Evolutionary conservation across 495 filamentous ascomycete genomes (phyloP).

Genomic region (Penicillium macrosclerotiorum): DNA sequence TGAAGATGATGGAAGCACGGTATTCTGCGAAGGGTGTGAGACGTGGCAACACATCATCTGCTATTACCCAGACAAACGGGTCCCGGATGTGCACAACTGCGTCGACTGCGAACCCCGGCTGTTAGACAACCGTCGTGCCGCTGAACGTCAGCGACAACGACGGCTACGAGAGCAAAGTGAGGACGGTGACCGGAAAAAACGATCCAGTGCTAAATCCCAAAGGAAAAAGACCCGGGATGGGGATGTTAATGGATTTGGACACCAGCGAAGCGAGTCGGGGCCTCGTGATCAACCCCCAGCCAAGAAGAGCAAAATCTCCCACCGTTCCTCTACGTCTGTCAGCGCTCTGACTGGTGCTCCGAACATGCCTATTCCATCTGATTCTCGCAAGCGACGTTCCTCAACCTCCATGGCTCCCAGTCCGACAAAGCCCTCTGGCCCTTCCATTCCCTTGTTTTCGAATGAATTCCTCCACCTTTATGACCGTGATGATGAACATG

Average conservation of each 20-base stretch:
- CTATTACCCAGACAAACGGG: slow-evolving; percentile 75
- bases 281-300: slow-evolving; percentile 55
- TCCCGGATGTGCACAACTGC: slow-evolving; percentile 84
- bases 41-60: slow-evolving; percentile 98
- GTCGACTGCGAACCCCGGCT: slow-evolving; percentile 75
- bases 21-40: slow-evolving; percentile 92
- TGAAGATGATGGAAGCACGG: slow-evolving; percentile 96
- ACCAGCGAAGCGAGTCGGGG: slow-evolving; percentile 49
- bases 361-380: slow-evolving; percentile 28
- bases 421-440: slow-evolving; percentile 49
- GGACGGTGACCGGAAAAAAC: slow-evolving; percentile 63
- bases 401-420: slow-evolving; percentile 47
- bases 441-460: slow-evolving; percentile 58
- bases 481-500: slow-evolving; percentile 54
- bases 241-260: slow-evolving; percentile 37
- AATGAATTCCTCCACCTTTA: slow-evolving; percentile 69
- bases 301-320: slow-evolving; percentile 76
- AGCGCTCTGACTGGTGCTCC: slow-evolving; percentile 50
- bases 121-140: slow-evolving; percentile 68
- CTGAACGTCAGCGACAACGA: slow-evolving; percentile 65
- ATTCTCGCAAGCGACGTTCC: slow-evolving; percentile 53
- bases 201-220: slow-evolving; percentile 64
- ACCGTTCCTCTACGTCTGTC: slow-evolving; percentile 69
- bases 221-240: slow-evolving; percentile 67
- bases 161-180: slow-evolving; percentile 60